Evolutionary conservation across 495 filamentous ascomycete species (phyloP).

Genomic region (Monascus purpureus): DNA sequence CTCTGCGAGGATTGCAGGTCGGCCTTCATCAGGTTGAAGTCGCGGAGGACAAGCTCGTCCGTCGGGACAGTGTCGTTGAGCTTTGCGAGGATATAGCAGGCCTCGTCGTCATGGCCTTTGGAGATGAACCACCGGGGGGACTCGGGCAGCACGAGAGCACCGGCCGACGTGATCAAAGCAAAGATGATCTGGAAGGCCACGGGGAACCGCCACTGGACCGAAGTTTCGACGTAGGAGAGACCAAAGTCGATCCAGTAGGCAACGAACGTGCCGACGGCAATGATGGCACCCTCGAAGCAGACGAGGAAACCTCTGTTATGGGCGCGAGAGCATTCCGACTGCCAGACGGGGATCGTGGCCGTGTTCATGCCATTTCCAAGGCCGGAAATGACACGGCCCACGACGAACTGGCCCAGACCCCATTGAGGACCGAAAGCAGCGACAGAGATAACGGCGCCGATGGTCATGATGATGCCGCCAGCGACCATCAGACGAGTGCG

Average conservation of each 20-base stretch:
- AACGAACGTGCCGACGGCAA: slow-evolving; percentile 63
- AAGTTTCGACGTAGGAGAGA: slow-evolving; percentile 39
- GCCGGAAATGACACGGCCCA: slow-evolving; percentile 59
- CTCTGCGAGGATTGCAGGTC: slow-evolving; percentile 14
- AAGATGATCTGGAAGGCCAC: slow-evolving; percentile 71
- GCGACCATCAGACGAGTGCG: slow-evolving; percentile 45
- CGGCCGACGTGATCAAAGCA: slow-evolving; percentile 41
- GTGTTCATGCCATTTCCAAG: slow-evolving; percentile 66
- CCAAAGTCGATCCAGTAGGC: slow-evolving; percentile 82
- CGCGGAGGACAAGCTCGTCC: slow-evolving; percentile 20
- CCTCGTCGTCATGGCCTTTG: slow-evolving; percentile 43
- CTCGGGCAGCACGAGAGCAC: slow-evolving; percentile 53
- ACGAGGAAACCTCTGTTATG: slow-evolving; percentile 67
- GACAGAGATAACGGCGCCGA: slow-evolving; percentile 59
- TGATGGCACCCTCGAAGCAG: slow-evolving; percentile 67
- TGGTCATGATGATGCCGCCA: slow-evolving; percentile 56
- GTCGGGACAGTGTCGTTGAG: slow-evolving; percentile 24
- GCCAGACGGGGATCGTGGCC: slow-evolving; percentile 62
- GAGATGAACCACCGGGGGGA: slow-evolving; percentile 64
- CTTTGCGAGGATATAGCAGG: slow-evolving; percentile 48
- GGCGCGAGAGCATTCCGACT: slow-evolving; percentile 56
- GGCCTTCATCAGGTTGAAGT: slow-evolving; percentile 37
- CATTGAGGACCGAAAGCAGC: slow-evolving; percentile 29
- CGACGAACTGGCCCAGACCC: slow-evolving; percentile 52
- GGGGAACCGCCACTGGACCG: slow-evolving; percentile 48